A percentile compares a stretch with the other conserved stretches of the same genome.
Conservation (phyloP, 2,329 filamentous ascomycete genomes). For the Aspergillus ochraceus region DNA sequence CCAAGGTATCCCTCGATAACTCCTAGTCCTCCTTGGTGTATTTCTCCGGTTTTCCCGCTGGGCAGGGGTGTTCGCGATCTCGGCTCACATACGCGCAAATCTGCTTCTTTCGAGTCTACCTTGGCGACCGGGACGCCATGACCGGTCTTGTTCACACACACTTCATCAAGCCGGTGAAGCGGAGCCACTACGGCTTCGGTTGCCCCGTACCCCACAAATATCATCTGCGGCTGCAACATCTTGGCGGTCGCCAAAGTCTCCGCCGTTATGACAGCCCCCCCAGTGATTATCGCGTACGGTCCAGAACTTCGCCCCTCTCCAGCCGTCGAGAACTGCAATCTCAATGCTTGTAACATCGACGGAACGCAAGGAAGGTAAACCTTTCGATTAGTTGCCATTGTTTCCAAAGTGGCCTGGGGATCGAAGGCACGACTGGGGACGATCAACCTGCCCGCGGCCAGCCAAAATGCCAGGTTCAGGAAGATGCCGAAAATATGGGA, state of each 20-base stretch:
- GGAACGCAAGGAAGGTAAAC: constrained; percentile 7
- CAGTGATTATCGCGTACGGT: background rate
- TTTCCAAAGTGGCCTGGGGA: background rate
- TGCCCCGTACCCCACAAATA: constrained; percentile 4
- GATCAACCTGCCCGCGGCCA: constrained; percentile 1
- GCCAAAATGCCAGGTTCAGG: constrained; percentile 5
- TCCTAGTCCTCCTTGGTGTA: constrained; percentile 4
- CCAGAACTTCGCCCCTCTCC: background rate
- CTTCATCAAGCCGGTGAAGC: background rate
- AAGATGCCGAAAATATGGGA: constrained; percentile 7
- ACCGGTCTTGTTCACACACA: background rate
- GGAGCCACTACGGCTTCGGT: constrained; percentile 1
- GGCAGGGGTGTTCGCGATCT: background rate
- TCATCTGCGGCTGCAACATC: background rate
- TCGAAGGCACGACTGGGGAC: constrained; percentile 2
- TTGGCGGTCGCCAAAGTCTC: background rate
- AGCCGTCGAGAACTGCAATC: background rate
- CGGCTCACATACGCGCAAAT: constrained; percentile 1
- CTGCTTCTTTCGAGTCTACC: background rate
- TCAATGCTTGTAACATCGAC: constrained; percentile 6
- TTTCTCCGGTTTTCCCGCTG: constrained; percentile 1
- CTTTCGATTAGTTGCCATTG: background rate
- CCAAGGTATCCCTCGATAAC: constrained; percentile 7
- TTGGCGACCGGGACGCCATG: background rate
- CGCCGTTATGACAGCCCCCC: constrained; percentile 1